Base-by-base conservation (phyloP, 2,329 filamentous ascomycete species). In the Coniochaeta pulveracea region DNA sequence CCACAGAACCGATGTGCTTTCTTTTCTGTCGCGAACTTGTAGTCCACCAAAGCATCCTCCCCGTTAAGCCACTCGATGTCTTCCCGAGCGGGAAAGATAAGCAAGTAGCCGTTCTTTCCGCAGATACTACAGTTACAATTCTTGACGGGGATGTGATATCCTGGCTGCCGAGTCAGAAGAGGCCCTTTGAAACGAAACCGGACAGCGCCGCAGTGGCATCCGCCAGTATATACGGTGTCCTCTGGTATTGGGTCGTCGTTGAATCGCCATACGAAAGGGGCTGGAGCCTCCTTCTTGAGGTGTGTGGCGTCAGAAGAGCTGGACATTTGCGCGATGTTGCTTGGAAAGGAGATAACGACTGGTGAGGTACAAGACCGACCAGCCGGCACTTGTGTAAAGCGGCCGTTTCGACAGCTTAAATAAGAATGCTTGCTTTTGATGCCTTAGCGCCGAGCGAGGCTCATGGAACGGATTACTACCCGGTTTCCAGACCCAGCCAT, bases 91-190 rank as follows among this genome's bases (percentile, higher is more conserved):
- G 36, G 21, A 19, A 26, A 38, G 16, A 38, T 34, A 18, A 32
- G 16, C 9, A 38, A 17, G 19, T 38, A 38, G n/a, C 36, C 36
- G 10, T 35, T 35, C 7, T 33, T 33, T 10, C 19, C 27, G 21
- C 36, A 35, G 22, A 38, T 35, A 26, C 33, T 35, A 19, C 36
- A 38, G 29, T 38, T 26, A 19, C 36, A 38, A 15, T 27, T 35
- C 23, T 38, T 35, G 6, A 35, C 33, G 4, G 29, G 29, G 12
- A 35, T 17, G 19, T 38, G 36, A 15, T 23, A 35, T 10, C 33
- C 33, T 16, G 34, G 27, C 24, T 38, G 33, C 36, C 24, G 11
- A 10, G 33, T 33, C 10, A 38, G 18, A 4, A 21, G n/a, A 18
- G 28, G 26, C 19, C 35, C 33, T 23, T 31, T 27, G 10, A 38